Base-by-base conservation (phyloP, 2,329 filamentous ascomycete genomes). In the Diaporthe sp. region DNA sequence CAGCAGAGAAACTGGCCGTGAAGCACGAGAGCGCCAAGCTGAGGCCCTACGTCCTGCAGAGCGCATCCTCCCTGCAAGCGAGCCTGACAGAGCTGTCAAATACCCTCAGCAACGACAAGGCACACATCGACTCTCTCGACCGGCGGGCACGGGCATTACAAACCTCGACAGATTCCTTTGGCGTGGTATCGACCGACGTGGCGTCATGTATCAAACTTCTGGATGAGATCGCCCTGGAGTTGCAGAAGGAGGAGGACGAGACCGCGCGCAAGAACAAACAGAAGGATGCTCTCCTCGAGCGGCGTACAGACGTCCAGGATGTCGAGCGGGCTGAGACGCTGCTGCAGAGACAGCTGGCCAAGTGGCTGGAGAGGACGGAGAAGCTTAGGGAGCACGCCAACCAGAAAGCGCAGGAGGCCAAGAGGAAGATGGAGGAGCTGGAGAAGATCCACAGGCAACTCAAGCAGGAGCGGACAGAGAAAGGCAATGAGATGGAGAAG, bases 191-290 rank as follows among this genome's bases (percentile, higher is more conserved):
- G 12, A 91, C 93, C 15, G 97, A 99, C 80, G 95, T 99, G 22
- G 92, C 94, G 10, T 92, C 93, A 2, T 97, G 96, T 81, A 95
- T 95, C 80, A 96, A 96, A 80, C 89, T 98, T 17, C 90, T 98
- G 5, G 95, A 97, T 72, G 96, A 98, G 78, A 94, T 98, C 28
- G 89, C 93, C 4, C 86, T 87, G n/a, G 97, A 98, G 82, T 85
- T 99, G 6, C 87, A 92, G 60, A 97, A 96, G 82, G 96, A 98
- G 83, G 96, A 98, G 60, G 96, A 98, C 74, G 96, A 98, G 83
- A 91, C 94, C 78, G 89, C 92, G 12, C 92, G 94, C 76, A 96
- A 96, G 73, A 89, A 92, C 13, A 92, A 92, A 80, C 96, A 98
- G 81, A 90, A 93, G 72, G 97, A 99, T 78, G 94, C 95, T 2